phyloP scores from a whole-genome alignment of 208 protist genomes.

The Acanthamoeba polyphaga region DNA sequence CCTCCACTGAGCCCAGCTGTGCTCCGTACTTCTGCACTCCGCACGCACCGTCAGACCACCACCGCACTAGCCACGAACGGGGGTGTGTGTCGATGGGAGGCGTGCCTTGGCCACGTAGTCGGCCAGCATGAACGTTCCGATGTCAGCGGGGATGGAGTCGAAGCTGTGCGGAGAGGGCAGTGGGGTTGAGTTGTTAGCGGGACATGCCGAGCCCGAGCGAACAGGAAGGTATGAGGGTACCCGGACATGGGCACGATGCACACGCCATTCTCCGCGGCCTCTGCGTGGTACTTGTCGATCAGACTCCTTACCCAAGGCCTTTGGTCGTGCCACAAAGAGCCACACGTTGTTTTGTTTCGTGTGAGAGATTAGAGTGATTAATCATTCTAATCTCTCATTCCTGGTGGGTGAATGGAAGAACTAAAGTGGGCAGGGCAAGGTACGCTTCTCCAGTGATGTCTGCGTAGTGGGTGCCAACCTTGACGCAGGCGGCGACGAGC shows the following conservation, averaged over 20 bases:
- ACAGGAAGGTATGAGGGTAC: neutral
- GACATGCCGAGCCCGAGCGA: neutral
- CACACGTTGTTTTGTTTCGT: neutral
- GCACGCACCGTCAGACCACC: neutral
- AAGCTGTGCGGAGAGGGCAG: conserved; percentile 25
- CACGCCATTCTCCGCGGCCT: conserved; percentile 75
- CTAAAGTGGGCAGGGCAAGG: neutral
- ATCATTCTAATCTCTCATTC: no score
- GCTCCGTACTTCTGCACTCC: conserved; percentile 40
- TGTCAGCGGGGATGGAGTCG: conserved; percentile 84
- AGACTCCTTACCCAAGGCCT: conserved; percentile 81
- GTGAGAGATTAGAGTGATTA: neutral
- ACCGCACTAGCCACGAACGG: no score
- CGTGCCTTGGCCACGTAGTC: conserved; percentile 31
- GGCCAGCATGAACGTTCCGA: conserved; percentile 55
- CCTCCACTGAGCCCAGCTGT: neutral
- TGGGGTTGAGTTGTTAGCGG: neutral
- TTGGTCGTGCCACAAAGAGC: neutral
- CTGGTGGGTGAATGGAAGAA: neutral
- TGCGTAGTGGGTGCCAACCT: conserved; percentile 83
- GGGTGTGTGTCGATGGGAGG: neutral
- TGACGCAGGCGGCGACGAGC: conserved; percentile 80
- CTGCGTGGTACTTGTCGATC: conserved; percentile 80
- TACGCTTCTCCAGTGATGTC: conserved; percentile 86
- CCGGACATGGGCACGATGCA: conserved; percentile 84